A percentile compares a stretch with the other conserved stretches of the same genome.
Conservation (phyloP, 768 basidiomycete species). For the Podaxis mareebaensis region DNA sequence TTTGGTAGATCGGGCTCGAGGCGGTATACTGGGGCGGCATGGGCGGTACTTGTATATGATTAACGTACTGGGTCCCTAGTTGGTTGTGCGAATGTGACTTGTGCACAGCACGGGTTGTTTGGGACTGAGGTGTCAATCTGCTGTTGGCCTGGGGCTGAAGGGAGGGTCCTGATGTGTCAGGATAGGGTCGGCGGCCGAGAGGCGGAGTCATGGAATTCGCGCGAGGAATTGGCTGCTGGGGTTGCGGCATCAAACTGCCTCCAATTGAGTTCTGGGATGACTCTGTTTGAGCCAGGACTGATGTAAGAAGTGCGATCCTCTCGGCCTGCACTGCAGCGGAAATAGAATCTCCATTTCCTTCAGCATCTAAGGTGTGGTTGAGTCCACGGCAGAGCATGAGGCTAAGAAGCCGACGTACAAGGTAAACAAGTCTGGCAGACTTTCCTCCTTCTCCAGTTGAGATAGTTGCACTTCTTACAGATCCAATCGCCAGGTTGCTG, state of each 20-base stretch:
- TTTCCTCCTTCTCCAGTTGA: slow-evolving; percentile 86
- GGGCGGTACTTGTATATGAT: slow-evolving; percentile 17
- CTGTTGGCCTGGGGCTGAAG: slow-evolving; percentile 16
- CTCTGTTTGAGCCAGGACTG: slow-evolving; percentile 65
- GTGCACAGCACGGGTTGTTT: slow-evolving; percentile 36
- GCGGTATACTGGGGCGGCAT: slow-evolving; percentile 21
- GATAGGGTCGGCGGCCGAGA: slow-evolving; percentile 40
- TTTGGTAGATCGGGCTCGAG: slow-evolving; percentile 69
- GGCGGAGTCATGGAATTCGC: slow-evolving; percentile 50
- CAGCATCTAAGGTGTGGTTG: slow-evolving; percentile 56
- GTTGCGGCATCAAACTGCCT: slow-evolving; percentile 16
- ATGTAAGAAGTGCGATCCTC: slow-evolving; percentile 76
- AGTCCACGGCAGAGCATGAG: slow-evolving; percentile 13
- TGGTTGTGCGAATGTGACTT: slow-evolving; percentile 56
- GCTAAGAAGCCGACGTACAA: slow-evolving; percentile 47
- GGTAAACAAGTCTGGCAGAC: slow-evolving; percentile 90
- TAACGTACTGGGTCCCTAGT: slow-evolving; percentile 43
- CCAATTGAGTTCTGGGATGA: slow-evolving; percentile 19
- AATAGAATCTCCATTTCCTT: slow-evolving; percentile 87
- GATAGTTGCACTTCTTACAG: slow-evolving; percentile 81
- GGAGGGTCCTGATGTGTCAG: slow-evolving; percentile 34
- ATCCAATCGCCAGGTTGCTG: slow-evolving; percentile 82
- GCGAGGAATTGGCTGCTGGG: slow-evolving; percentile 28
- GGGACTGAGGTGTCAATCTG: slow-evolving; percentile 1
- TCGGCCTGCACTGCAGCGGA: slow-evolving; percentile 84